phyloP scores from a whole-genome alignment of 2,329 filamentous ascomycete genomes.

The Mollisiaceae sp. region DNA sequence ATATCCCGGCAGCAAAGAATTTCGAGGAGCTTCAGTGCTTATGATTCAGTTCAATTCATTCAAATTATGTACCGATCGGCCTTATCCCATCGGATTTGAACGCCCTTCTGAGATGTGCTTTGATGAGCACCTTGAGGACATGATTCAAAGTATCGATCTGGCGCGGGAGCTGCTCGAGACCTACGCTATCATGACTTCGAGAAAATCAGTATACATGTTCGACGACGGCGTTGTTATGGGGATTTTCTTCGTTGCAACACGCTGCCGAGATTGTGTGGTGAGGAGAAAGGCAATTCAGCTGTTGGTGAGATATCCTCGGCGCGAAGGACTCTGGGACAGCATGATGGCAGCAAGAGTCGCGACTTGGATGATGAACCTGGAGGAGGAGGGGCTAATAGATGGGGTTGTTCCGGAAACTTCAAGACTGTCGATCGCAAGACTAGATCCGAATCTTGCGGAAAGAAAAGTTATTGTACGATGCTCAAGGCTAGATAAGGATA shows the following conservation, averaged over 20 bases:
- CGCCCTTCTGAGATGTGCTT: constrained; percentile 2
- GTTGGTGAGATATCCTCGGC: neutral
- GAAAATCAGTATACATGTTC: neutral
- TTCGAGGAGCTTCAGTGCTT: constrained; percentile 1
- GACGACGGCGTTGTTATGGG: neutral
- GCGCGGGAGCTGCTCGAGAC: neutral
- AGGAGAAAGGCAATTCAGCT: neutral
- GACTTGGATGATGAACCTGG: constrained; percentile 1
- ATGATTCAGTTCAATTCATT: neutral
- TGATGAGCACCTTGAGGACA: neutral
- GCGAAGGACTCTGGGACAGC: constrained; percentile 1
- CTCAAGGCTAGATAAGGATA: neutral
- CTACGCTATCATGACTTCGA: neutral
- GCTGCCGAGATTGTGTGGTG: neutral
- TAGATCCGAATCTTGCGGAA: constrained; percentile 3
- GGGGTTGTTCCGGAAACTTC: constrained; percentile 4
- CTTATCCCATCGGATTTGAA: neutral
- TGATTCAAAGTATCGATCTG: neutral
- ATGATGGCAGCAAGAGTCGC: neutral
- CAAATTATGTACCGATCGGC: neutral
- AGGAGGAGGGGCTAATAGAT: neutral
- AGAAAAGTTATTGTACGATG: neutral
- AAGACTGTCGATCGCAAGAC: neutral
- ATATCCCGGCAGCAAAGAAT: neutral
- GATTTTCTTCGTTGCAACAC: neutral